Percentiles rank a stretch among this genome's conserved stretches.
These are phyloP conservation scores for Tuber magnatum DNA, from an alignment of 495 filamentous ascomycete genomes.

Conservation along the genomic window DNA sequence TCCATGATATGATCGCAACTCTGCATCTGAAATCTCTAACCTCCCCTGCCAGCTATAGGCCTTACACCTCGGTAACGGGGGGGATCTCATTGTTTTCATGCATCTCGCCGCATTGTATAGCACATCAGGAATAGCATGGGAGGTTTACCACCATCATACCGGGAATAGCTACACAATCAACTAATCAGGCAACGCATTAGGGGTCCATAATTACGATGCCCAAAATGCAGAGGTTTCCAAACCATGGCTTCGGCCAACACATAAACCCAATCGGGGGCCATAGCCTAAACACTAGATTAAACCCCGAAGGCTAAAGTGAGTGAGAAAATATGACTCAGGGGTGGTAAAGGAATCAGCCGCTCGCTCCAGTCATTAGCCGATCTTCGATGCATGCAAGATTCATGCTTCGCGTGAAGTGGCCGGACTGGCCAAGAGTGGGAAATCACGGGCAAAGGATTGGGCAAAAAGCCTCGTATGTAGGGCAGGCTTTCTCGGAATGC, in stretches of 20 bases:
- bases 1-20: background rate
- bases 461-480: background rate
- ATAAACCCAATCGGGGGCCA: background rate
- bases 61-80: background rate
- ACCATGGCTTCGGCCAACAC: background rate
- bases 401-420: background rate
- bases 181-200: background rate
- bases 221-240: background rate
- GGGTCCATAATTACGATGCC: background rate
- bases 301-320: background rate
- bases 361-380: background rate
- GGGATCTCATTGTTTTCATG: background rate
- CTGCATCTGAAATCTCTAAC: background rate
- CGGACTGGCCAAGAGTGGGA: background rate
- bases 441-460: background rate
- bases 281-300: background rate
- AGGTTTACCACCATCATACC: background rate
- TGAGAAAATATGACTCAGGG: background rate
- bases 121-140: background rate
- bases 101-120: background rate
- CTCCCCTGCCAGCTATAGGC: background rate
- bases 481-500: background rate
- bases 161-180: background rate
- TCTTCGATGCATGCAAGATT: conserved; percentile 1
- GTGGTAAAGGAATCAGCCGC: background rate